phyloP scores from a whole-genome alignment of 495 filamentous ascomycete genomes.

The Aspergillus steynii region DNA sequence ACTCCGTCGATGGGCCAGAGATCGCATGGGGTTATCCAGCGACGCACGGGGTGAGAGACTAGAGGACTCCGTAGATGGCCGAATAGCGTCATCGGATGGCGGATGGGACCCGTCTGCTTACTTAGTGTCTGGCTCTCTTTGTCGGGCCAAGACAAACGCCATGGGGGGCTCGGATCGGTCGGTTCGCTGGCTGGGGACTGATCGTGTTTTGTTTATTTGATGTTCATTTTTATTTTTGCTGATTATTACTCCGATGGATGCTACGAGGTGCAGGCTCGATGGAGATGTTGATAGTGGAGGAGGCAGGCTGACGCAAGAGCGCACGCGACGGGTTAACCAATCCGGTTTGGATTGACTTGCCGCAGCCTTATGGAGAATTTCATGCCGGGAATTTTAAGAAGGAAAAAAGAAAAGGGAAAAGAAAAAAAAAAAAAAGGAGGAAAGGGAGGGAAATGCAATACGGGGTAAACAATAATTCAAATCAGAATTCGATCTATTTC shows the following conservation, averaged over 20 bases:
- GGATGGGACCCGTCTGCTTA: background rate
- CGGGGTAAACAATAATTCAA: too few species aligned
- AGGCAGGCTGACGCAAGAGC: slow-evolving; percentile 2
- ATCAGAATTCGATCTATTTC: too few species aligned
- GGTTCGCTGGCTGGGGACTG: background rate
- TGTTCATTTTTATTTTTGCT: too few species aligned
- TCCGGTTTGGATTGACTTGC: slow-evolving; percentile 5
- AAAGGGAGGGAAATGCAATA: too few species aligned
- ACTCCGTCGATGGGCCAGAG: too few species aligned
- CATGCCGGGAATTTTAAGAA: background rate
- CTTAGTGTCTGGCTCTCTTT: background rate
- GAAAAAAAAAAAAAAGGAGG: background rate
- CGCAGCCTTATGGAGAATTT: slow-evolving; percentile 15
- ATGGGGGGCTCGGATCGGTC: background rate
- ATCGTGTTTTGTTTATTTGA: background rate
- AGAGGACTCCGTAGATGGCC: background rate
- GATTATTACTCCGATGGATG: too few species aligned
- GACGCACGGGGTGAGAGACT: background rate
- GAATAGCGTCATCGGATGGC: background rate
- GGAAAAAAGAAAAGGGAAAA: background rate
- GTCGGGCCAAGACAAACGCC: background rate
- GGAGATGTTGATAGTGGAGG: too few species aligned
- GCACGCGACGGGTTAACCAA: slow-evolving; percentile 16
- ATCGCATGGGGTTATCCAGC: background rate
- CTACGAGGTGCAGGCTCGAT: too few species aligned